Evolutionary conservation across 257 asterid species (phyloP).

Genomic region (Capsicum chinense): DNA sequence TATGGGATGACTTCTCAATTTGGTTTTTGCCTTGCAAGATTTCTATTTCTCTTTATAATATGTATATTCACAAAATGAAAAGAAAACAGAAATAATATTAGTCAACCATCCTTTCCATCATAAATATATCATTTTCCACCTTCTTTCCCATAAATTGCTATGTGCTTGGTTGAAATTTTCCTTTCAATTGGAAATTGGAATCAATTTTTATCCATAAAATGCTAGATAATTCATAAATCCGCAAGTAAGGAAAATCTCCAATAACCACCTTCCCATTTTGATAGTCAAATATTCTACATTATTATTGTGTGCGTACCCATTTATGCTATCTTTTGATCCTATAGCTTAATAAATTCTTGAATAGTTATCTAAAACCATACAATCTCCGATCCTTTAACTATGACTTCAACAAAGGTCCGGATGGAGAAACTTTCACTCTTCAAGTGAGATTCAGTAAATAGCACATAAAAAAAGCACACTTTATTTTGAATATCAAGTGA

Average conservation of each 20-base stretch:
- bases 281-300: conserved; percentile 11
- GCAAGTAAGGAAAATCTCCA: background rate
- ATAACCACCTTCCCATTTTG: background rate
- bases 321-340: conserved; percentile 1
- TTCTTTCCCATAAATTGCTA: background rate
- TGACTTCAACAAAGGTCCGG: background rate
- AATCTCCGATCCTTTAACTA: background rate
- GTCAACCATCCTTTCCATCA: background rate
- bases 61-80: background rate
- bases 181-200: background rate
- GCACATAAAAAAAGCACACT: background rate
- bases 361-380: background rate
- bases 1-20: background rate
- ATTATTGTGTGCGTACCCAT: background rate
- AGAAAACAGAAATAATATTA: background rate
- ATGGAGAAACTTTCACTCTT: background rate
- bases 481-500: background rate
- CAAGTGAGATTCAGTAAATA: background rate
- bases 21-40: background rate
- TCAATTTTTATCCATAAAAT: background rate
- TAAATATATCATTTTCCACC: background rate
- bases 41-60: background rate
- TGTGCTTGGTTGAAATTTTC: background rate
- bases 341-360: background rate
- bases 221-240: background rate